A percentile compares a stretch with the other conserved stretches of the same genome.
Evolutionary conservation across 306 rosid genomes (phyloP).

Genomic region (Quercus suber): DNA sequence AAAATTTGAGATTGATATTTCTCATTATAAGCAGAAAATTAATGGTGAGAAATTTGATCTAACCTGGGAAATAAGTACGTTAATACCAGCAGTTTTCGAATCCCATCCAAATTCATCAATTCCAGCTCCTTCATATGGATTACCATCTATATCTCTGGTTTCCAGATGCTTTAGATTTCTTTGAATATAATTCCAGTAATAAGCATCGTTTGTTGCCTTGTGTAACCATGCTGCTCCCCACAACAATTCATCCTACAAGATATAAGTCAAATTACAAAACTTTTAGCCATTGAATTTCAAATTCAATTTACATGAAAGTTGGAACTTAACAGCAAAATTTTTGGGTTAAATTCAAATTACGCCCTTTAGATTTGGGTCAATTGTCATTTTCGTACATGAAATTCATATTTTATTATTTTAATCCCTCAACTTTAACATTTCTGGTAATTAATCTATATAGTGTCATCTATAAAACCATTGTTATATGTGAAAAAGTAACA

Average conservation of each 20-base stretch:
- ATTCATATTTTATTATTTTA: too few species aligned
- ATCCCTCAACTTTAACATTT: too few species aligned
- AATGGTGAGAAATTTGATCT: neutral
- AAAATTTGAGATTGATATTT: neutral
- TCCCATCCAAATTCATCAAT: slow-evolving; percentile 57
- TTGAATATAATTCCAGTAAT: slow-evolving; percentile 31
- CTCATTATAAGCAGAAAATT: neutral
- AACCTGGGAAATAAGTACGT: slow-evolving; percentile 48
- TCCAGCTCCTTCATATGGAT: neutral
- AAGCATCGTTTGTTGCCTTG: slow-evolving; percentile 16
- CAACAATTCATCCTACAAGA: slow-evolving; percentile 42
- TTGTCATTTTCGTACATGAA: too few species aligned
- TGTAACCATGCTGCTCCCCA: slow-evolving; percentile 61
- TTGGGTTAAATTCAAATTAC: too few species aligned
- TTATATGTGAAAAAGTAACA: too few species aligned
- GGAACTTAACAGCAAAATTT: too few species aligned
- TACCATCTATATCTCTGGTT: neutral
- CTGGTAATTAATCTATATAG: too few species aligned
- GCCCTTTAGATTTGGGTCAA: too few species aligned
- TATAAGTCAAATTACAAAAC: too few species aligned
- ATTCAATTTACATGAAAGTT: too few species aligned
- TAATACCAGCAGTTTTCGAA: slow-evolving; percentile 42
- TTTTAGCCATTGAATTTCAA: too few species aligned
- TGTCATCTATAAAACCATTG: too few species aligned
- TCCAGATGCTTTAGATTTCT: slow-evolving; percentile 11